Conservation (phyloP, 257 asterid genomes). For the Verbascum thapsus region DNA sequence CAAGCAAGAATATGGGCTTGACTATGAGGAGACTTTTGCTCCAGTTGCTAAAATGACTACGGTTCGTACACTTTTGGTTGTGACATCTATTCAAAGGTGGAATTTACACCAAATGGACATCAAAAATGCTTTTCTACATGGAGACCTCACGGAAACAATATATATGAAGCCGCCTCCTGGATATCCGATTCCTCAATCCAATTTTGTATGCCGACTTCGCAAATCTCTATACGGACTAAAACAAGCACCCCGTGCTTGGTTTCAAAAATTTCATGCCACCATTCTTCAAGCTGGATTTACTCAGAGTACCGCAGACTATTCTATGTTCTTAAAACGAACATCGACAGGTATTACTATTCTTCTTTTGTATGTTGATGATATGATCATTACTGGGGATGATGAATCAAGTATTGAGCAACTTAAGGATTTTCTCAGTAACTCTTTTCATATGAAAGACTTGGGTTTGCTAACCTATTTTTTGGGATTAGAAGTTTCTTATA, state of each 20-base stretch:
- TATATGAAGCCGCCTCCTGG: conserved; percentile 4
- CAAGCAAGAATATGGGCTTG: conserved; percentile 12
- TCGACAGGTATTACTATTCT: too few relatives aligned
- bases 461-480: too few relatives aligned
- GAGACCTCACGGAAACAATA: not conserved
- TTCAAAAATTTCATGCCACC: not conserved
- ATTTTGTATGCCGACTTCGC: not conserved
- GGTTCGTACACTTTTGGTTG: conserved; percentile 1
- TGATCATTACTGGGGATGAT: not conserved
- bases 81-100: not conserved
- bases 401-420: not conserved
- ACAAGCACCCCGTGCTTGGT: conserved; percentile 15
- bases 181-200: not conserved
- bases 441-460: too few relatives aligned
- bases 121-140: conserved; percentile 15
- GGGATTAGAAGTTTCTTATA: not conserved
- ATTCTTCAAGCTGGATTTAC: too few relatives aligned
- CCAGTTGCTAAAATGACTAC: too few relatives aligned
- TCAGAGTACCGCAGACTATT: too few relatives aligned
- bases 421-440: not conserved
- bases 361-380: too few relatives aligned
- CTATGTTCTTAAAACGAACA: too few relatives aligned
- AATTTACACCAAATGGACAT: not conserved
- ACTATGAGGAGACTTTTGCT: conserved; percentile 21
- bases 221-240: conserved; percentile 1